These are phyloP conservation scores for Starmerella potacharoeniae DNA, from an alignment of 805 yeast species.

Conservation along the genomic window DNA sequence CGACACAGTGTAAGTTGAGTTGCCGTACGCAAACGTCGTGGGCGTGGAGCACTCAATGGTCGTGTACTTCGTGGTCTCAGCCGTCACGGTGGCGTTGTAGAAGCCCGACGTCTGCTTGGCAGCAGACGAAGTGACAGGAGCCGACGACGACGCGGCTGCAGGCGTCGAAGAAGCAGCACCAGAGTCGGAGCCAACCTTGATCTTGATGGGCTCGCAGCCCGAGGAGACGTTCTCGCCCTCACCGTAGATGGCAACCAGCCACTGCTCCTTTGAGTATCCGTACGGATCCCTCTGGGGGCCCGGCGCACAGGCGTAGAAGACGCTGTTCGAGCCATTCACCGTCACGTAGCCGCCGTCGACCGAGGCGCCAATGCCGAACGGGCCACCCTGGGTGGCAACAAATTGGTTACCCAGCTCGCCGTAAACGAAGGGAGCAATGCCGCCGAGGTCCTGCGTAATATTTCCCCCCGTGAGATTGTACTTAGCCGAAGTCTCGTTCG, in stretches of 20 bases:
- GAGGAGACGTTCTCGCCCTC: slow-evolving; percentile 1
- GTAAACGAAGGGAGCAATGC: neutral
- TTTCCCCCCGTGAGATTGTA: neutral
- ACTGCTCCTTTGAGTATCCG: slow-evolving; percentile 4
- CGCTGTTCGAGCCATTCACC: slow-evolving; percentile 13
- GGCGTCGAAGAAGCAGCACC: neutral
- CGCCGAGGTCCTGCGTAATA: neutral
- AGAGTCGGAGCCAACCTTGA: neutral
- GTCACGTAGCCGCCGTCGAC: slow-evolving; percentile 6
- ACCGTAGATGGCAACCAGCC: slow-evolving; percentile 5
- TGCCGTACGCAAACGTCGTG: neutral
- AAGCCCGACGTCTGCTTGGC: neutral
- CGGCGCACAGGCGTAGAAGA: slow-evolving; percentile 14
- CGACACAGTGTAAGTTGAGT: neutral
- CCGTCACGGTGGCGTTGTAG: neutral
- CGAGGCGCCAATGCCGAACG: neutral
- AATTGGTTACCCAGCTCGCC: neutral
- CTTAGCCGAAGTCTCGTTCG: neutral
- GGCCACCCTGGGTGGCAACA: neutral
- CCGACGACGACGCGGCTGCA: no score
- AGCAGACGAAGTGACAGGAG: neutral
- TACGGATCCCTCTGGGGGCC: slow-evolving; percentile 11
- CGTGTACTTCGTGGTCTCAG: neutral
- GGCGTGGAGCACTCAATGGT: neutral
- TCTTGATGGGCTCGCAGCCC: slow-evolving; percentile 12